Percentiles rank a stretch among this genome's conserved stretches.
phyloP scores from a whole-genome alignment of 2,329 filamentous ascomycete species.

The Fusarium chaquense region DNA sequence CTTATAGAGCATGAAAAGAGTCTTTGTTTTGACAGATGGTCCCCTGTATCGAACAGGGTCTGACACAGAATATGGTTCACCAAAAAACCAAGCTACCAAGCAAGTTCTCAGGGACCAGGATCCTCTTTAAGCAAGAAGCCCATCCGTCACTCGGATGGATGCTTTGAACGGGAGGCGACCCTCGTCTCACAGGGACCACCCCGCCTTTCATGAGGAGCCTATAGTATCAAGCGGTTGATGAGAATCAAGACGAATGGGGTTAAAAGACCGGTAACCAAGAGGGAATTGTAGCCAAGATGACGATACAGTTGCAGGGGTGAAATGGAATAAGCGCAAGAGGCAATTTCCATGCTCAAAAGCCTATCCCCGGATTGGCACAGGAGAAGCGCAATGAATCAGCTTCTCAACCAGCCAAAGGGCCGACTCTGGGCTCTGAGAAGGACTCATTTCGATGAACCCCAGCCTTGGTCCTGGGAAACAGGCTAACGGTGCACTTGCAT shows the following conservation, averaged over 20 bases:
- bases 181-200: conserved; percentile 46
- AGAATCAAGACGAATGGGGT: conserved; percentile 43
- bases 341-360: conserved; percentile 40
- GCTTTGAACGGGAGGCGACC: conserved; percentile 33
- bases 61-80: conserved; percentile 48
- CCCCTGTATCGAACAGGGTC: conserved; percentile 46
- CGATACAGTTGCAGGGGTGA: conserved; percentile 41
- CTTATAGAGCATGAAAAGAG: conserved; percentile 34
- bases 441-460: conserved; percentile 1
- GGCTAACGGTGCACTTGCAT: conserved; percentile 31
- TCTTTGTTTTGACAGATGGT: conserved; percentile 38
- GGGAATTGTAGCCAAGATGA: conserved; percentile 42
- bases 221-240: conserved; percentile 39
- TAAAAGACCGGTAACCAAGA: conserved; percentile 44
- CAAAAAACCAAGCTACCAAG: conserved; percentile 27
- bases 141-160: conserved; percentile 27
- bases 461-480: conserved; percentile 22
- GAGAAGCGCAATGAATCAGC: conserved; percentile 26
- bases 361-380: conserved; percentile 36
- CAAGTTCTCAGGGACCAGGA: conserved; percentile 39
- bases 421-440: conserved; percentile 7
- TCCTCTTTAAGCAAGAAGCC: conserved; percentile 32
- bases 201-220: conserved; percentile 45
- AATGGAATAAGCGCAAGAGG: conserved; percentile 38
- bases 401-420: conserved; percentile 23